Conservation (phyloP, 2,329 filamentous ascomycete genomes). For the Aspergillus melleus region DNA sequence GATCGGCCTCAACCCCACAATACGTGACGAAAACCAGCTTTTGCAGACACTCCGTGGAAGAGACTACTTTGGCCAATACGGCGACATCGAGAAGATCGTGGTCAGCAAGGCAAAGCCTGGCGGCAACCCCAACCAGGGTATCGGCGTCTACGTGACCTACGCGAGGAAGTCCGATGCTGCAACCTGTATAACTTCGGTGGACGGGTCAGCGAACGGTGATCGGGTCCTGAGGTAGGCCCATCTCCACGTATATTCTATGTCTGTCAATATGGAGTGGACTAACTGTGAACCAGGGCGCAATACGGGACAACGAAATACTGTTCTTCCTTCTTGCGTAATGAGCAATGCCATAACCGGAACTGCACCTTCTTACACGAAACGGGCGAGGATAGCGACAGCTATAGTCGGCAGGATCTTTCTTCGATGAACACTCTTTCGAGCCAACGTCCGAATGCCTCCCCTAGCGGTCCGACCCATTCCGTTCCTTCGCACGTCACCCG, state of each 20-base stretch:
- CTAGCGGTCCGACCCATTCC: constrained; percentile 22
- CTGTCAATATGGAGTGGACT: background rate
- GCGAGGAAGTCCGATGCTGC: constrained; percentile 87
- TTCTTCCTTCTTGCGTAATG: constrained; percentile 91
- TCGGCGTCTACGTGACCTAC: constrained; percentile 98
- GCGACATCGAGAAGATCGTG: constrained; percentile 97
- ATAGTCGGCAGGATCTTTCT: constrained; percentile 89
- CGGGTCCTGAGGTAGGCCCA: constrained; percentile 68
- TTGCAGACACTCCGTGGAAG: constrained; percentile 85
- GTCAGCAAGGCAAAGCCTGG: constrained; percentile 92
- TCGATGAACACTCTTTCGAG: constrained; percentile 89
- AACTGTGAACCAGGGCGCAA: constrained; percentile 54
- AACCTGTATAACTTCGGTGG: constrained; percentile 85
- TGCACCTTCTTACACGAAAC: constrained; percentile 99
- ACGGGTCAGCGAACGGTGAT: constrained; percentile 89
- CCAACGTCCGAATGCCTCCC: constrained; percentile 54
- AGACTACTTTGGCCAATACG: constrained; percentile 97
- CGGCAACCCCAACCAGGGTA: constrained; percentile 70
- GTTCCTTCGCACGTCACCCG: constrained; percentile 45
- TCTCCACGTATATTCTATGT: background rate
- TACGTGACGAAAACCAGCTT: constrained; percentile 82
- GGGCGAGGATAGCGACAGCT: constrained; percentile 97
- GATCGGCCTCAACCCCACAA: constrained; percentile 86
- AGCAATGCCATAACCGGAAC: constrained; percentile 90
- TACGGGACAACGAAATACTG: constrained; percentile 98